Evolutionary conservation across 2,329 filamentous ascomycete genomes (phyloP), one percentile per base, ranked within the genome.

Genomic region (Leptodontidium sp.): DNA sequence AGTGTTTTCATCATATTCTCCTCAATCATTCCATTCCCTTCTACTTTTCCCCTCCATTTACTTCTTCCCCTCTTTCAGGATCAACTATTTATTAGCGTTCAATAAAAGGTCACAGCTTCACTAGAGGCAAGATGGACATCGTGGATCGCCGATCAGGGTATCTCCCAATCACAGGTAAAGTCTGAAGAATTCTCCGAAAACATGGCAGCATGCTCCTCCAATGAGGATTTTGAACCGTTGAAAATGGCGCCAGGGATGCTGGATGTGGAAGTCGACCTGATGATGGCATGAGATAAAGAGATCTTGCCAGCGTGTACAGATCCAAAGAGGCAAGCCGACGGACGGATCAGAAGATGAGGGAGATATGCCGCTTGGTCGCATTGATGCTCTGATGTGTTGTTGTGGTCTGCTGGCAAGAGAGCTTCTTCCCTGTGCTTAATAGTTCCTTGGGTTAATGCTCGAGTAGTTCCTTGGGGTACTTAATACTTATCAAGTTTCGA

Each of bases 231-330:
- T 35, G 26, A n/a, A 26, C 14, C 26, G 14, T 55, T n/a, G 12
- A 35, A n/a, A n/a, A 11, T 35, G 52, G 26, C 52, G 52, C 52
- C 52, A 55, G 52, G 52, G 29, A 55, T 55, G 14, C 29, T 55
- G 14, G 29, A 55, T 29, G 17, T 35, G 14, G 52, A 35, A 1
- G 14, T 35, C 7, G 38, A 35, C 26, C 5, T 35, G 52, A 55
- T 15, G 26, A 53, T 35, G 52, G 52, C 14, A 32, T n/a, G 14
- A 55, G 49, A 29, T 52, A 35, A 55, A 32, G 29, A 35, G 24
- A 11, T 32, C 12, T 55, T 55, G 52, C 52, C 52, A 55, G 52
- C 52, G 52, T 55, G 52, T 55, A 55, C 29, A 35, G 0, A 11
- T 7, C 52, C 26, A n/a, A 55, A 55, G 29, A 32, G 26, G 52